Conservation (phyloP, 768 basidiomycete species). For the Cystobasidiopsis lactophilus region DNA sequence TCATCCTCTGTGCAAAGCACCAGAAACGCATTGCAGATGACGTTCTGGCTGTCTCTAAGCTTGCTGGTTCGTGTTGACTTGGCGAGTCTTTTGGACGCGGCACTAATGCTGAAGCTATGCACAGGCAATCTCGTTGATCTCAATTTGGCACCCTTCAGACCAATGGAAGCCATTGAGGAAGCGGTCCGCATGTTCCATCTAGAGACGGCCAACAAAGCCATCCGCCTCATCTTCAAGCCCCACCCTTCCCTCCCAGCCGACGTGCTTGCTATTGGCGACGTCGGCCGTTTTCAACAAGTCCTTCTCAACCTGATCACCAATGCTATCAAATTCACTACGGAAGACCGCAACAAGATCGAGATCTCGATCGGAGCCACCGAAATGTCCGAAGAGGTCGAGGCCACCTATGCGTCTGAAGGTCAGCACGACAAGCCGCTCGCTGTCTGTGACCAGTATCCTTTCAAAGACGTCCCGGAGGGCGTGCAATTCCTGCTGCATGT, state of each 20-base stretch:
- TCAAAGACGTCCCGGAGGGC: neutral
- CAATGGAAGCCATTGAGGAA: neutral
- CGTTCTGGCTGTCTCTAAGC: neutral
- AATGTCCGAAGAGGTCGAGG: neutral
- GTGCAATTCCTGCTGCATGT: slow-evolving; percentile 4
- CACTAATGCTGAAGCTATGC: too few species aligned
- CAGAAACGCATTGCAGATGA: slow-evolving; percentile 12
- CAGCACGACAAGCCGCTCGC: neutral
- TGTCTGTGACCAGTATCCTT: slow-evolving; percentile 1
- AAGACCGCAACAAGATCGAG: neutral
- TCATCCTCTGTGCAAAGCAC: slow-evolving; percentile 7
- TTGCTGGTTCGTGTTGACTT: neutral
- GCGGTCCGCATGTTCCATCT: slow-evolving; percentile 7
- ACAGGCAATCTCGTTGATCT: slow-evolving; percentile 6
- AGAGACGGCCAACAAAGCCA: slow-evolving; percentile 2
- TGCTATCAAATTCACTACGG: slow-evolving; percentile 8
- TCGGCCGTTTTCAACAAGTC: slow-evolving; percentile 5
- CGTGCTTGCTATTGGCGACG: slow-evolving; percentile 1
- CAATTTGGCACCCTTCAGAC: slow-evolving; percentile 1
- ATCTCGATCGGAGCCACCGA: slow-evolving; percentile 4
- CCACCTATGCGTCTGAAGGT: too few species aligned
- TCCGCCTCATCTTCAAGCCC: neutral
- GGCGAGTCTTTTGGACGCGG: too few species aligned
- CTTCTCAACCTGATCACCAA: slow-evolving; percentile 6
- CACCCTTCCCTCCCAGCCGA: slow-evolving; percentile 1